Percentiles rank a stretch among this genome's conserved stretches.
Evolutionary conservation across 805 yeast species (phyloP).

Genomic region (Myxozyma mucilagina): DNA sequence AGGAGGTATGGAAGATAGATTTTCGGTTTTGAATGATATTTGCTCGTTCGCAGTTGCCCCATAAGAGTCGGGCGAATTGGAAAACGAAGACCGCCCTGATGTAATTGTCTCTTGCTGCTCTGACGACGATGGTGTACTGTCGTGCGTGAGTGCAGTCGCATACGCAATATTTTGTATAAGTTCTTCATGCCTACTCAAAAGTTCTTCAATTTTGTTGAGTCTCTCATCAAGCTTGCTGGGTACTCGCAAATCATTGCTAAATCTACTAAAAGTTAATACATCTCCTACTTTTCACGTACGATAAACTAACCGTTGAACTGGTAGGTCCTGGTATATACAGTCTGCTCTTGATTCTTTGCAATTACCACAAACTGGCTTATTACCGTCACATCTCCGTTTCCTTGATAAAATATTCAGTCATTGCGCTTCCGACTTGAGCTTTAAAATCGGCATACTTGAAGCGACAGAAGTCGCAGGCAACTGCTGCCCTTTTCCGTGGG

Average conservation of each 20-base stretch:
- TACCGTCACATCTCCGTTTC: slow-evolving; percentile 13
- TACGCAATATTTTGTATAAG: not conserved
- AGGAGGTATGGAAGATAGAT: not conserved
- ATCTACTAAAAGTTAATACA: not conserved
- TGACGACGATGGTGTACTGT: not conserved
- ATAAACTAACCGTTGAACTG: not conserved
- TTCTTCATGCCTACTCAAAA: not conserved
- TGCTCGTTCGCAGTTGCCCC: not conserved
- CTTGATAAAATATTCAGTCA: not conserved
- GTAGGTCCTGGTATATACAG: slow-evolving; percentile 9
- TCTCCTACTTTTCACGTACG: not conserved
- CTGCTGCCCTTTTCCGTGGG: slow-evolving; percentile 1
- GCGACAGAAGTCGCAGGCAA: slow-evolving; percentile 8
- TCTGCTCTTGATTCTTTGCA: not conserved
- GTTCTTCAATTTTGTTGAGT: not conserved
- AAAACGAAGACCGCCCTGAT: not conserved
- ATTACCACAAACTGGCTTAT: slow-evolving; percentile 3
- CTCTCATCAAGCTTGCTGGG: not conserved
- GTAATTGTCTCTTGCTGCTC: not conserved
- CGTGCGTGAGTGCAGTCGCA: not conserved
- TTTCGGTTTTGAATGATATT: not conserved
- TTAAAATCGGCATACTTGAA: not conserved
- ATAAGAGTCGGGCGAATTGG: not conserved
- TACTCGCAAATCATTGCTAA: not conserved
- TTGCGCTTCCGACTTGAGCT: not conserved